A percentile compares a stretch with the other conserved stretches of the same genome.
Evolutionary conservation across 2,329 filamentous ascomycete genomes (phyloP).

Genomic region (Xylaria sp.): DNA sequence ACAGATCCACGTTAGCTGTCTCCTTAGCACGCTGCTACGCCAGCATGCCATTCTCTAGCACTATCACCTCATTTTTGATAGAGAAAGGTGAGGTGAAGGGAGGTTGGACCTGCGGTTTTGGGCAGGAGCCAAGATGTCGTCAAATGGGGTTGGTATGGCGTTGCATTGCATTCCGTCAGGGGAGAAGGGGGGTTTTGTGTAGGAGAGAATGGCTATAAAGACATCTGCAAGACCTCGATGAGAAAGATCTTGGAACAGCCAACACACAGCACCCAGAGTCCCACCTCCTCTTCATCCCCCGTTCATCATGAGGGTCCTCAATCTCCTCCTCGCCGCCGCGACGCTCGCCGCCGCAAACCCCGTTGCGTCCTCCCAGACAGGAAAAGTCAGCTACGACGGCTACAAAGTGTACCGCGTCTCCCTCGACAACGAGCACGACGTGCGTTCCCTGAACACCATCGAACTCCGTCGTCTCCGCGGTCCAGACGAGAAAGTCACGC

Average conservation of each 20-base stretch:
- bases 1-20: not conserved
- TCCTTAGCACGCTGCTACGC: no score
- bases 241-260: not conserved
- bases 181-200: not conserved
- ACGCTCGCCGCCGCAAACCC: not conserved
- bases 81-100: no score
- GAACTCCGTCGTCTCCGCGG: conserved; percentile 25
- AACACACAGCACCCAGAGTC: not conserved
- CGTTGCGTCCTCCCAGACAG: not conserved
- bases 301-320: conserved; percentile 18
- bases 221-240: no score
- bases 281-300: not conserved
- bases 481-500: not conserved
- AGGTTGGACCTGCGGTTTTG: conserved; percentile 11
- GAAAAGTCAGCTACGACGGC: conserved; percentile 30
- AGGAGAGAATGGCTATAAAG: not conserved
- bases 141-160: conserved; percentile 9
- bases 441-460: conserved; percentile 22
- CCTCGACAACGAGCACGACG: conserved; percentile 16
- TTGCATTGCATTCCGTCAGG: conserved; percentile 17
- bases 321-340: conserved; percentile 12
- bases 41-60: no score
- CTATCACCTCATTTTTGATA: no score
- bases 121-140: conserved; percentile 21
- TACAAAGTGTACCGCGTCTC: conserved; percentile 33